phyloP scores from a whole-genome alignment of 345 rosid genomes.

The Melastoma malabathricum region DNA sequence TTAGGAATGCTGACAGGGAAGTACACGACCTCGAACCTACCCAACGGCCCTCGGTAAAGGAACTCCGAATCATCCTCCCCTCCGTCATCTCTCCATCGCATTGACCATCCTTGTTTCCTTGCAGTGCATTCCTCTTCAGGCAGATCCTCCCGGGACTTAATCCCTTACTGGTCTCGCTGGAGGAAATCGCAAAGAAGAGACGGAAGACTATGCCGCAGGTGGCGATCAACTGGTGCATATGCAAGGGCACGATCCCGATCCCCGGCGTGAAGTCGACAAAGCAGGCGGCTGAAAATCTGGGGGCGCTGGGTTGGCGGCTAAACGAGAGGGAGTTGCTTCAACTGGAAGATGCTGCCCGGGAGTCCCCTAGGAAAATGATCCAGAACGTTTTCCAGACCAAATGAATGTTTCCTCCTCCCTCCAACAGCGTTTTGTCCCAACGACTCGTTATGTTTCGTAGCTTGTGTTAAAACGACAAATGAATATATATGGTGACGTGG shows the following conservation, averaged over 20 bases:
- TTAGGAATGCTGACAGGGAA: constrained; percentile 93
- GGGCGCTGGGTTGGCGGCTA: constrained; percentile 72
- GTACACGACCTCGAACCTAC: constrained; percentile 59
- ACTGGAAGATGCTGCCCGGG: constrained; percentile 50
- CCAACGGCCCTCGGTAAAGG: constrained; percentile 64
- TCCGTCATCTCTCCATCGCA: background rate
- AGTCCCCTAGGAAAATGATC: constrained; percentile 64
- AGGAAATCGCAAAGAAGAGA: constrained; percentile 44
- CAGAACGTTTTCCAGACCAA: constrained; percentile 83
- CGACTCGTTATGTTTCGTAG: no score
- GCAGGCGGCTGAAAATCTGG: constrained; percentile 74
- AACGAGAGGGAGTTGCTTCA: constrained; percentile 55
- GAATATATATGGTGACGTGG: no score
- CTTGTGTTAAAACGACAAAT: background rate
- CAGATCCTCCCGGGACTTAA: constrained; percentile 79
- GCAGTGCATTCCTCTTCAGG: constrained; percentile 58
- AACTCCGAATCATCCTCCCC: background rate
- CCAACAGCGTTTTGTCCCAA: no score
- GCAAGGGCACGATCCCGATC: constrained; percentile 76
- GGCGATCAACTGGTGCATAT: constrained; percentile 89
- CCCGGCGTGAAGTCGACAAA: constrained; percentile 70
- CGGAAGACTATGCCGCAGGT: constrained; percentile 66
- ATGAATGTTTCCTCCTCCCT: no score
- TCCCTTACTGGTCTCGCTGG: constrained; percentile 38
- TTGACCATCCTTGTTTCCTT: background rate